These are phyloP conservation scores for Lichtheimia ornata DNA, from an alignment of 371 early-diverging fungal genomes.

Conservation along the genomic window DNA sequence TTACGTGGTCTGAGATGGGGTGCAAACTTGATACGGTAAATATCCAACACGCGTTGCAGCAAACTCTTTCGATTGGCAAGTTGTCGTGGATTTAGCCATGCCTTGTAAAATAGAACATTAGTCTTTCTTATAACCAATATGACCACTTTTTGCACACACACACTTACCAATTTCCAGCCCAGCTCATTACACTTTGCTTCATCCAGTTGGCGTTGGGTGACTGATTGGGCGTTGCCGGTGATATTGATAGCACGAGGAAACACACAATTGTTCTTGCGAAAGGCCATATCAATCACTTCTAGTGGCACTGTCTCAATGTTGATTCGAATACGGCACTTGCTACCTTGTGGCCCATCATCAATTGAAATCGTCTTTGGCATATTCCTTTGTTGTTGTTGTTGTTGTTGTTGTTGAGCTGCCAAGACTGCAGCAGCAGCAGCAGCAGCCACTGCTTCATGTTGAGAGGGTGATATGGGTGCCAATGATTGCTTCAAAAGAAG, in stretches of 20 bases:
- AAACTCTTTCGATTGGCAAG: conserved; percentile 48
- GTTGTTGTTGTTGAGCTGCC: neutral
- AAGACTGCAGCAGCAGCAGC: neutral
- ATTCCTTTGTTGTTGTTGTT: conserved; percentile 1
- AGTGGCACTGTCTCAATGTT: conserved; percentile 49
- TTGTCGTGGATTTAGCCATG: conserved; percentile 52
- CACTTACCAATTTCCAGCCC: conserved; percentile 50
- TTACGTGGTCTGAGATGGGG: conserved; percentile 41
- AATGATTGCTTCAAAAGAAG: neutral
- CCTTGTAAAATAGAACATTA: conserved; percentile 13
- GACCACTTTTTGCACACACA: neutral
- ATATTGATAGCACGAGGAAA: conserved; percentile 46
- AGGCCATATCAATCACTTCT: conserved; percentile 35
- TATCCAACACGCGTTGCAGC: conserved; percentile 47
- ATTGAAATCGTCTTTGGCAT: conserved; percentile 26
- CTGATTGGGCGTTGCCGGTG: conserved; percentile 21
- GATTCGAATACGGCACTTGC: conserved; percentile 41
- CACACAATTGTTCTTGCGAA: conserved; percentile 46
- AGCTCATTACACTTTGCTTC: conserved; percentile 51
- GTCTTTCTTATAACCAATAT: neutral
- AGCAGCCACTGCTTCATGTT: neutral
- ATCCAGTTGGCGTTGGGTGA: conserved; percentile 36
- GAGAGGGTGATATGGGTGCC: neutral
- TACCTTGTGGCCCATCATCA: conserved; percentile 20
- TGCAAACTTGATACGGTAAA: conserved; percentile 42